A percentile compares a stretch with the other conserved stretches of the same genome.
Conservation (phyloP, 75 land plant genomes). For the Chamaecyparis obtusa region DNA sequence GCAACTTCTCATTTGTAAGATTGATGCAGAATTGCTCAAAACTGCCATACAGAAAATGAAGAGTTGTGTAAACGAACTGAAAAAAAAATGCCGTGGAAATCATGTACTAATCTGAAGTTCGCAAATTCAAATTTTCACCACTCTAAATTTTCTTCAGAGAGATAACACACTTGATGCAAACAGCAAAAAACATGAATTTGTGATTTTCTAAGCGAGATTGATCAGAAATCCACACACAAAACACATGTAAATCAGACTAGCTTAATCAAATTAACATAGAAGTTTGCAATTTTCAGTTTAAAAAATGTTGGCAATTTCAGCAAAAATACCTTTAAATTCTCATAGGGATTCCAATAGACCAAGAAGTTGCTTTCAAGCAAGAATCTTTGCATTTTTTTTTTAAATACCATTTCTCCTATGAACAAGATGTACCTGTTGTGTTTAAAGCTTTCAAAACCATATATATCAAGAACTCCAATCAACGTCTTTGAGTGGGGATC, state of each 20-base stretch:
- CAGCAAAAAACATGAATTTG: not conserved
- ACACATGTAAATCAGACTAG: not conserved
- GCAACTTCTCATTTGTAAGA: conserved; percentile 56
- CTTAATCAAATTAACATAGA: not conserved
- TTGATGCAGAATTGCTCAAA: conserved; percentile 57
- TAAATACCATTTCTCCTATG: not conserved
- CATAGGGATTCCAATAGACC: not conserved
- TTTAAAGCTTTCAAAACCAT: conserved; percentile 96
- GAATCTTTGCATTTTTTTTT: no score
- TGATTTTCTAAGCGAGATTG: not conserved
- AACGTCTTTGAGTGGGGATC: conserved; percentile 71
- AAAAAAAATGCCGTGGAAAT: not conserved
- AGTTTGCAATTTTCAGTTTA: not conserved
- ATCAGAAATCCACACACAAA: not conserved
- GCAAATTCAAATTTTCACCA: not conserved
- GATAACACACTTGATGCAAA: not conserved
- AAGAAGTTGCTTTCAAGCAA: not conserved
- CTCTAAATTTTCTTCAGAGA: not conserved
- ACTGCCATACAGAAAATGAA: conserved; percentile 13
- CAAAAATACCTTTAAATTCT: not conserved
- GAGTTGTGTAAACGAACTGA: not conserved
- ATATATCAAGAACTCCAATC: conserved; percentile 96
- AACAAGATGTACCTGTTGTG: conserved; percentile 61
- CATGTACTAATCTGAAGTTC: not conserved
- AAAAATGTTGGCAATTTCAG: not conserved